Evolutionary conservation across 2,329 filamentous ascomycete species (phyloP).

Genomic region (Teratosphaeria pseudoeucalypti): DNA sequence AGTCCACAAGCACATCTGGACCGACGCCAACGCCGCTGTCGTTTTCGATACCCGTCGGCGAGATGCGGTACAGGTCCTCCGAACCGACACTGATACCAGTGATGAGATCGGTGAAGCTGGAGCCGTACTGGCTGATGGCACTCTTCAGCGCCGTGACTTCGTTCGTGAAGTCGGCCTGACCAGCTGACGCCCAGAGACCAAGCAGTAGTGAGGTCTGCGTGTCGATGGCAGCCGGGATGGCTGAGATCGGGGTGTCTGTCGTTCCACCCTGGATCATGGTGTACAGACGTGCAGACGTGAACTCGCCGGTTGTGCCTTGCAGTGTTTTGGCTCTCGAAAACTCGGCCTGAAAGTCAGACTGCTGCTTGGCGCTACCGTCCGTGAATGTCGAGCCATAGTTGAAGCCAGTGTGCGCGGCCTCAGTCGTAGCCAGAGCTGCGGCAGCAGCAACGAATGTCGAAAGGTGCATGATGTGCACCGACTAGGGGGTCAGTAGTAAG

Average conservation of each 20-base stretch:
- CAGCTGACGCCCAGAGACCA: conserved; percentile 60
- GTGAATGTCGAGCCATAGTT: conserved; percentile 60
- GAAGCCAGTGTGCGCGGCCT: conserved; percentile 50
- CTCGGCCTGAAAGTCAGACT: conserved; percentile 58
- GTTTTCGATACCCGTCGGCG: conserved; percentile 56
- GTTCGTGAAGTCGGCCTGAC: conserved; percentile 48
- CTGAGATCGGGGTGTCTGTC: conserved; percentile 51
- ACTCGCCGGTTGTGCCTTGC: conserved; percentile 43
- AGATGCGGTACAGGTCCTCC: conserved; percentile 65
- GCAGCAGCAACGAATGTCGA: conserved; percentile 26
- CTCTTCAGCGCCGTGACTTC: conserved; percentile 62
- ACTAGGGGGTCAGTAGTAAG: background rate
- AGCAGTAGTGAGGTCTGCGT: conserved; percentile 71
- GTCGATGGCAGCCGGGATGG: conserved; percentile 69
- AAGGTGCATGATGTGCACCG: conserved; percentile 21
- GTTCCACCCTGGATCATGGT: conserved; percentile 64
- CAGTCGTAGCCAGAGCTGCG: conserved; percentile 29
- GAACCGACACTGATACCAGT: conserved; percentile 73
- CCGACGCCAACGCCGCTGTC: conserved; percentile 52
- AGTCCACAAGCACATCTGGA: conserved; percentile 53
- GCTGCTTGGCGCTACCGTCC: conserved; percentile 48
- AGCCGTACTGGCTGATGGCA: conserved; percentile 60
- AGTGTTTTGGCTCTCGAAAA: conserved; percentile 57
- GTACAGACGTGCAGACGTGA: conserved; percentile 63
- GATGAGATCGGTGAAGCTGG: conserved; percentile 50